Evolutionary conservation across 192 early-diverging fungal species (phyloP).

Genomic region (Globomyces pollinis-pini): DNA sequence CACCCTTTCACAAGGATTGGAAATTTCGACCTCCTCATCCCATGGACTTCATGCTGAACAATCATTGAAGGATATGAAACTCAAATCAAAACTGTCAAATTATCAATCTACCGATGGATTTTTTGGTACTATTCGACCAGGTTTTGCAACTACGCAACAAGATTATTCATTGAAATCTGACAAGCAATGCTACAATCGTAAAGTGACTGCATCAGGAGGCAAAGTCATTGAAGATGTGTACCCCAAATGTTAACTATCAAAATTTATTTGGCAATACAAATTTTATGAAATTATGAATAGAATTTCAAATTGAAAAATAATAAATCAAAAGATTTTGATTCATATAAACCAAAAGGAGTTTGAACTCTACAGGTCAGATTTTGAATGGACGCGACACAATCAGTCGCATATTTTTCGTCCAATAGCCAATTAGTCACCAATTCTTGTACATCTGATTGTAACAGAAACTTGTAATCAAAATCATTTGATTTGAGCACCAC

Average conservation of each 20-base stretch:
- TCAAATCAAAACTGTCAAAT: neutral
- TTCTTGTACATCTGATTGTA: too few species aligned
- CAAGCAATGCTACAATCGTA: slow-evolving; percentile 5
- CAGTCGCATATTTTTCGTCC: too few species aligned
- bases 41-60: neutral
- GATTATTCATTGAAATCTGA: neutral
- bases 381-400: too few species aligned
- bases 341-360: neutral
- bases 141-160: neutral
- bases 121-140: neutral
- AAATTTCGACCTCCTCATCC: neutral
- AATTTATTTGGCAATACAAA: too few species aligned
- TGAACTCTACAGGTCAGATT: neutral
- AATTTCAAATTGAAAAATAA: too few species aligned
- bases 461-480: too few species aligned
- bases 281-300: too few species aligned
- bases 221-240: neutral
- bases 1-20: neutral
- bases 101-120: neutral
- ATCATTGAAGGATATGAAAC: neutral
- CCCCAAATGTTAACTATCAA: neutral
- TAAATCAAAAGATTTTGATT: too few species aligned
- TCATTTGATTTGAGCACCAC: too few species aligned
- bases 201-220: neutral
- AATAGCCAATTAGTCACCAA: too few species aligned